A percentile compares a stretch with the other conserved stretches of the same genome.
Evolutionary conservation across 1,284 basidiomycete species (phyloP).

Genomic region (Puccinia triticina): DNA sequence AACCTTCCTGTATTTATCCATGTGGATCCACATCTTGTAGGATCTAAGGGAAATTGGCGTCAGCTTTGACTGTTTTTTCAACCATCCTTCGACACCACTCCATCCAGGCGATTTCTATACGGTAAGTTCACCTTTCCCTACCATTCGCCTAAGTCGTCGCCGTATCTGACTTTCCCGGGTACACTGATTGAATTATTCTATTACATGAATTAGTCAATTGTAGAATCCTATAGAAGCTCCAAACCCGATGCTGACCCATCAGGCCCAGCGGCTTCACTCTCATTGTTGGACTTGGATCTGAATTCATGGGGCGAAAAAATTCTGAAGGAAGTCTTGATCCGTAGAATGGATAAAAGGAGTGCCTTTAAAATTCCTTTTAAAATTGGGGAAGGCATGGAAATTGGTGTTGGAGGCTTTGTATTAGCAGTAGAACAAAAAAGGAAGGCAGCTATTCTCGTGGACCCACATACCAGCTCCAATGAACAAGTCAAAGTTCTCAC

Average conservation of each 20-base stretch:
- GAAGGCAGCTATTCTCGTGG: conserved; percentile 10
- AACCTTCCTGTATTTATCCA: background rate
- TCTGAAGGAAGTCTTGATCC: conserved; percentile 4
- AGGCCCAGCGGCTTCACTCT: background rate
- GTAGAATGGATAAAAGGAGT: background rate
- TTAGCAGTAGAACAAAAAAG: conserved; percentile 25
- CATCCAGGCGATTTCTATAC: background rate
- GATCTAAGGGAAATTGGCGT: background rate
- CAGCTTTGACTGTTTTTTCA: background rate
- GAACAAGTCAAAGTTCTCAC: conserved; percentile 30
- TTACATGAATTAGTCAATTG: background rate
- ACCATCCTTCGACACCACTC: background rate
- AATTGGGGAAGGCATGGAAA: conserved; percentile 25
- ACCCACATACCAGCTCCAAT: conserved; percentile 19
- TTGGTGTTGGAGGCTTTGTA: conserved; percentile 26
- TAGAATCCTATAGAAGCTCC: background rate
- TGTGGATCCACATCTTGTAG: background rate
- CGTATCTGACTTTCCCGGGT: background rate
- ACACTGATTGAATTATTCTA: background rate
- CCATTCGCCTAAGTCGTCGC: too few relatives aligned
- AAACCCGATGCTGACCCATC: background rate
- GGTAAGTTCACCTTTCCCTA: background rate
- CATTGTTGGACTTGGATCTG: background rate
- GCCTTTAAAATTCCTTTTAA: conserved; percentile 34
- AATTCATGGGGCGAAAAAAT: background rate